These are phyloP conservation scores for Gracilariopsis chorda DNA, from an alignment of 23 red algal species.

Conservation along the genomic window DNA sequence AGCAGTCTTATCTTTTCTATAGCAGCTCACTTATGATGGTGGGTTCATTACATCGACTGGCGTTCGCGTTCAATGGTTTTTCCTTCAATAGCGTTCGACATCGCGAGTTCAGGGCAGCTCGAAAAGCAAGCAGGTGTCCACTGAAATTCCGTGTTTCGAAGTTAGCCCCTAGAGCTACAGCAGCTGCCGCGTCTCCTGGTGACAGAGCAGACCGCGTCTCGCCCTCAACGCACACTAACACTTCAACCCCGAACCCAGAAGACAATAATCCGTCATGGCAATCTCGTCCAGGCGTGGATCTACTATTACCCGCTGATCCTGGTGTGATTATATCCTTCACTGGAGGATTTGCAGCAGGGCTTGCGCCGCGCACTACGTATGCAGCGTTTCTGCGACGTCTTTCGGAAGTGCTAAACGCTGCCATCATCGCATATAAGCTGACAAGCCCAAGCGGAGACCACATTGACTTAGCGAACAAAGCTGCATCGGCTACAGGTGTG, in stretches of 20 bases:
- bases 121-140: neutral
- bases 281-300: neutral
- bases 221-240: neutral
- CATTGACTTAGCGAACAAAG: constrained; percentile 14
- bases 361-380: constrained; percentile 60
- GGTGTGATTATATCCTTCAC: constrained; percentile 66
- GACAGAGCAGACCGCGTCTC: neutral
- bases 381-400: constrained; percentile 53
- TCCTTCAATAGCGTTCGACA: neutral
- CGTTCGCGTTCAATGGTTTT: neutral
- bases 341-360: constrained; percentile 62
- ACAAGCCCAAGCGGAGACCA: constrained; percentile 64
- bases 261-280: constrained; percentile 2
- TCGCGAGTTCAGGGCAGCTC: neutral
- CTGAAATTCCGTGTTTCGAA: too few species aligned
- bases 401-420: constrained; percentile 41
- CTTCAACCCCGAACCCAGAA: neutral
- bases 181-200: neutral
- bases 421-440: constrained; percentile 57
- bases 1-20: too few species aligned
- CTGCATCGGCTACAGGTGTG: neutral
- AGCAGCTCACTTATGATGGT: too few species aligned
- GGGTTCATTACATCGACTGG: too few species aligned
- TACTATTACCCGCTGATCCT: constrained; percentile 10
- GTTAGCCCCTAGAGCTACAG: neutral